Conservation (phyloP, 768 basidiomycete genomes). For the Naganishia friedmannii region DNA sequence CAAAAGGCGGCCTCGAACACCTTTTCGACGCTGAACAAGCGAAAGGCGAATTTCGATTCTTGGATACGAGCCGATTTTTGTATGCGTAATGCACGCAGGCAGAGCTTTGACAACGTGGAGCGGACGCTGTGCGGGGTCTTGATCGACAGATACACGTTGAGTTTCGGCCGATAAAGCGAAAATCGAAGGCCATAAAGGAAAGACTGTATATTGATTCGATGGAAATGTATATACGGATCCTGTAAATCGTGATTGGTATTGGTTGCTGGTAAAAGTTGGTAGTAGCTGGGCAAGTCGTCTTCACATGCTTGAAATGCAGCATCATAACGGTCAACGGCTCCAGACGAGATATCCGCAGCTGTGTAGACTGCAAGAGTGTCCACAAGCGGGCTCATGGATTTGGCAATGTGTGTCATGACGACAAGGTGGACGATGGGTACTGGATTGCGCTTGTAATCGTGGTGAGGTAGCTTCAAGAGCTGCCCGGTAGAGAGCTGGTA, state of each 20-base stretch:
- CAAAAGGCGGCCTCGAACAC: slow-evolving; percentile 43
- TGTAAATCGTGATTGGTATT: slow-evolving; percentile 37
- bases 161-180: slow-evolving; percentile 39
- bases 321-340: slow-evolving; percentile 41
- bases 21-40: slow-evolving; percentile 37
- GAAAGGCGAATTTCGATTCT: slow-evolving; percentile 39
- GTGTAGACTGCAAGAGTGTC: slow-evolving; percentile 43
- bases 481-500: slow-evolving; percentile 34
- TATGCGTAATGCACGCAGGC: slow-evolving; percentile 36
- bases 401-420: slow-evolving; percentile 42
- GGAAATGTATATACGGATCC: slow-evolving; percentile 39
- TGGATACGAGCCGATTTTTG: slow-evolving; percentile 41
- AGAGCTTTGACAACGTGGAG: slow-evolving; percentile 35
- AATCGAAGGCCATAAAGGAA: slow-evolving; percentile 37
- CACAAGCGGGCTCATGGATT: slow-evolving; percentile 39
- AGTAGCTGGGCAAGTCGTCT: slow-evolving; percentile 41
- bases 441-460: slow-evolving; percentile 36
- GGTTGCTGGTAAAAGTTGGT: slow-evolving; percentile 39
- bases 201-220: slow-evolving; percentile 40
- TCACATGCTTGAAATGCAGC: slow-evolving; percentile 40
- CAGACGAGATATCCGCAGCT: slow-evolving; percentile 36
- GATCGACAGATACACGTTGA: slow-evolving; percentile 38
- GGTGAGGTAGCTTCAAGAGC: slow-evolving; percentile 34
- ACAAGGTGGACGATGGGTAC: slow-evolving; percentile 41
- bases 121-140: slow-evolving; percentile 33